Percentiles rank a stretch among this genome's conserved stretches.
Conservation (phyloP, 2,329 filamentous ascomycete species). For the Coniella vitis region DNA sequence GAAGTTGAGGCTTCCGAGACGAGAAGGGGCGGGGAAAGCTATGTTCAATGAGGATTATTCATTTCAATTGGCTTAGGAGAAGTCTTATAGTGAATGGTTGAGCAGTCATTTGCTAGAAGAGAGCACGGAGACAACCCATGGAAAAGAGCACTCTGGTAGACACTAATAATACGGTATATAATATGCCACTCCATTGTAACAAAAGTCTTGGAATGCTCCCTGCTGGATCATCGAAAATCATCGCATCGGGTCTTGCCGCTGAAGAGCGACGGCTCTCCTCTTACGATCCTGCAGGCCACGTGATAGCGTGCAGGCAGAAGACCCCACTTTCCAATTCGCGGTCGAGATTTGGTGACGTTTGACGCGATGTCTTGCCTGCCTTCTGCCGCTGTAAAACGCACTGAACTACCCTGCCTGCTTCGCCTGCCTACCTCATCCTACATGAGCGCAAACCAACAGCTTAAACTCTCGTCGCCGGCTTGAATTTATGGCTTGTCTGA, state of each 20-base stretch:
- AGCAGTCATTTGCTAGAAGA: no score
- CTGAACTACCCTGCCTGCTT: neutral
- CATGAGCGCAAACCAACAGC: neutral
- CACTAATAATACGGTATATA: no score
- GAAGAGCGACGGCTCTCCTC: neutral
- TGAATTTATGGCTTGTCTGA: neutral
- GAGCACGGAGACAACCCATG: no score
- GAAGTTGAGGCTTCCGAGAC: no score
- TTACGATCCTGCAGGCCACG: neutral
- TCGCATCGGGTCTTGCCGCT: neutral
- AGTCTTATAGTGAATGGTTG: no score
- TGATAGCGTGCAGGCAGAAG: constrained; percentile 10
- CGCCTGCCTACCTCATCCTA: neutral
- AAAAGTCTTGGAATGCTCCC: no score
- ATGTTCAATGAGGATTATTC: no score
- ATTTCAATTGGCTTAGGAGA: no score
- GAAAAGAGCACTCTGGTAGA: no score
- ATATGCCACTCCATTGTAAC: no score
- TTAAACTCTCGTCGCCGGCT: neutral
- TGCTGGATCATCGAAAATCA: neutral
- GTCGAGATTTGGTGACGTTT: neutral
- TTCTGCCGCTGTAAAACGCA: neutral
- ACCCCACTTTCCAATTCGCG: neutral
- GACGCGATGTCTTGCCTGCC: neutral
- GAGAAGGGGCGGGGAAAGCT: no score